Conservation (phyloP, 108 stramenopile species). For the Stephanodiscus minutulus region DNA sequence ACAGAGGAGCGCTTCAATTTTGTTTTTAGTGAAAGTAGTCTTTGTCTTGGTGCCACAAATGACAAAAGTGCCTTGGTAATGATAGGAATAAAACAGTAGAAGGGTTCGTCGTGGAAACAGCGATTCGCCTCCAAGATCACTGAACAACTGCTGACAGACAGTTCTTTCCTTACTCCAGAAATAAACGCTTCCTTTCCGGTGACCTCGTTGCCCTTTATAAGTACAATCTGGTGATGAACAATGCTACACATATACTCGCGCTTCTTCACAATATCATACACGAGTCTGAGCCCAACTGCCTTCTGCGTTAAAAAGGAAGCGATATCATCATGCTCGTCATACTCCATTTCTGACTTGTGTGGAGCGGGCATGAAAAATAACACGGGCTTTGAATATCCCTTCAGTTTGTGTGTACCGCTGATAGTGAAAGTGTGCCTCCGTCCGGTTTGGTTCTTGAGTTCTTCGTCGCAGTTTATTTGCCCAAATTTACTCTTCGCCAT, state of each 20-base stretch:
- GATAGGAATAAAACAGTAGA: slow-evolving; percentile 34
- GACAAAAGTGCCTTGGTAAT: slow-evolving; percentile 29
- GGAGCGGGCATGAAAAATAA: slow-evolving; percentile 19
- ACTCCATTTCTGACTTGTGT: slow-evolving; percentile 7
- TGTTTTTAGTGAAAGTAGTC: slow-evolving; percentile 16
- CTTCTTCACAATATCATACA: slow-evolving; percentile 4
- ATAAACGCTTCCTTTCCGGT: slow-evolving; percentile 23
- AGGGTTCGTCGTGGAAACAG: slow-evolving; percentile 34
- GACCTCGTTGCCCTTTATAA: slow-evolving; percentile 10
- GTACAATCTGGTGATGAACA: slow-evolving; percentile 8
- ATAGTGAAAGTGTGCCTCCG: slow-evolving; percentile 4
- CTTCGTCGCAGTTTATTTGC: slow-evolving; percentile 32
- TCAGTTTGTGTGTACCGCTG: slow-evolving; percentile 19
- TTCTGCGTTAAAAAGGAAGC: slow-evolving; percentile 16
- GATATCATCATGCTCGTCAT: slow-evolving; percentile 9
- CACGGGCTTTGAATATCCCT: slow-evolving; percentile 24
- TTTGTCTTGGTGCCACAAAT: slow-evolving; percentile 10
- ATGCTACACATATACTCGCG: neutral
- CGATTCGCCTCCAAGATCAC: slow-evolving; percentile 22
- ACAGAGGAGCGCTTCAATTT: slow-evolving; percentile 19
- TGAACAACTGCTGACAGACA: slow-evolving; percentile 5
- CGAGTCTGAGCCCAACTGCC: slow-evolving; percentile 15
- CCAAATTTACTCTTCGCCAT: slow-evolving; percentile 42
- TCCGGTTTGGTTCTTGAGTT: slow-evolving; percentile 14
- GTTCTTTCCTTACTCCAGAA: slow-evolving; percentile 12